Base-by-base conservation (phyloP, 2,329 filamentous ascomycete species). In the Coniochaeta hoffmannii region DNA sequence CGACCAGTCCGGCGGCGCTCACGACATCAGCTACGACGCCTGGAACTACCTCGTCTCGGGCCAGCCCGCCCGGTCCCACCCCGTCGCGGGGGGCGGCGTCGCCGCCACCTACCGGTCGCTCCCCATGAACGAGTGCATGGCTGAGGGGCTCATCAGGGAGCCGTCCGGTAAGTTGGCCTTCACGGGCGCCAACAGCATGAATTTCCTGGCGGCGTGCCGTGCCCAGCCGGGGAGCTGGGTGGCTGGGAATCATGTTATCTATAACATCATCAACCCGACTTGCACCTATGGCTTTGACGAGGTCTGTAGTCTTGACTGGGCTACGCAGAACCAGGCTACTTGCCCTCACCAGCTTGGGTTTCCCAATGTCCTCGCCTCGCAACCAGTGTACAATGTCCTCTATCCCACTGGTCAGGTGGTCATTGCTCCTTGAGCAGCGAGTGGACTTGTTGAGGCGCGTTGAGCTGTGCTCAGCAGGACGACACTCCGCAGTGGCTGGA, bases 1-100 rank as follows among this genome's bases (percentile, higher is more conserved):
- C 59, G 82, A 84, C 71, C 67, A 71, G 53, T 83, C 80, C 0
- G 73, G 71, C 38, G 80, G 80, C 51, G 81, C 80, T 53, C 66
- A 81, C 66, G 82, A 85, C 67, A 76, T 85, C 69, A 65, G 63
- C 60, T 85, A 84, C 71, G 81, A 84, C 59, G 80, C 81, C 52
- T 85, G 79, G 79, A 82, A 82, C 72, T 78, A 78, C 63, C 78
- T 85, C 38, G 67, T 68, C 61, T 78, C 73, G 32, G 80, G 80
- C 59, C 62, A 73, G 58, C 71, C 73, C 12, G 81, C 80, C 38
- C 70, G 67, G 8, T 65, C 71, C 14, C 64, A 71, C 52, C 79
- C 80, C 14, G 68, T 72, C 2, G 56, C 65, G 34, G 80, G 80
- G 56, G 81, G 81, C 49, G 75, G 76, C 52, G 68, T 80, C 44